These are phyloP conservation scores for Apiotrichum mycotoxinovorans DNA, from an alignment of 1,284 basidiomycete species.

Conservation along the genomic window DNA sequence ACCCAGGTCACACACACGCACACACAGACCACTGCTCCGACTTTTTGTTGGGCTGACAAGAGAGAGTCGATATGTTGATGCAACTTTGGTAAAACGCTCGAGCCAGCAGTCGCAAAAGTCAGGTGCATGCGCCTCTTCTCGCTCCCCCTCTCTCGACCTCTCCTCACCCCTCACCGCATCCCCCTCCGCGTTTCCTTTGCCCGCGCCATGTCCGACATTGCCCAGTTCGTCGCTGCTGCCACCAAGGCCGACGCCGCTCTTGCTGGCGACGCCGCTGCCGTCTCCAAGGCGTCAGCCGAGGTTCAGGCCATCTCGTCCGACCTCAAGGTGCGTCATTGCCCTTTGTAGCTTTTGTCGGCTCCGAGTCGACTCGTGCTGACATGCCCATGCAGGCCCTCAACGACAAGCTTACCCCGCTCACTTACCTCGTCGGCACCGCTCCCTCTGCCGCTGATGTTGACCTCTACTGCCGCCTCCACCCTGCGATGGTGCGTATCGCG, in stretches of 20 bases:
- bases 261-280: constrained; percentile 35
- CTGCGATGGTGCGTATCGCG: constrained; percentile 60
- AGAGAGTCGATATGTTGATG: not conserved
- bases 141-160: constrained; percentile 1
- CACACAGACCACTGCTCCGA: too few species aligned
- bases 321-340: constrained; percentile 36
- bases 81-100: too few species aligned
- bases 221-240: constrained; percentile 43
- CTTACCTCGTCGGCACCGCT: constrained; percentile 72
- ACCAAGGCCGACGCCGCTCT: constrained; percentile 41
- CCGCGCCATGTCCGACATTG: constrained; percentile 37
- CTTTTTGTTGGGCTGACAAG: too few species aligned
- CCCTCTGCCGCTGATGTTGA: constrained; percentile 83
- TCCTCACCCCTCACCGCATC: not conserved
- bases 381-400: constrained; percentile 61
- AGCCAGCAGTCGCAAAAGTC: not conserved
- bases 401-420: constrained; percentile 66
- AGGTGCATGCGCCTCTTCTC: constrained; percentile 18
- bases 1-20: too few species aligned
- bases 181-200: constrained; percentile 8
- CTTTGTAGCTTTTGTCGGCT: too few species aligned
- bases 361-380: constrained; percentile 1
- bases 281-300: constrained; percentile 36
- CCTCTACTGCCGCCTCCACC: constrained; percentile 76
- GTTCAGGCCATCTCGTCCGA: constrained; percentile 38